Evolutionary conservation across 2,329 filamentous ascomycete genomes (phyloP).

Genomic region (Gnomoniopsis smithogilvyi): DNA sequence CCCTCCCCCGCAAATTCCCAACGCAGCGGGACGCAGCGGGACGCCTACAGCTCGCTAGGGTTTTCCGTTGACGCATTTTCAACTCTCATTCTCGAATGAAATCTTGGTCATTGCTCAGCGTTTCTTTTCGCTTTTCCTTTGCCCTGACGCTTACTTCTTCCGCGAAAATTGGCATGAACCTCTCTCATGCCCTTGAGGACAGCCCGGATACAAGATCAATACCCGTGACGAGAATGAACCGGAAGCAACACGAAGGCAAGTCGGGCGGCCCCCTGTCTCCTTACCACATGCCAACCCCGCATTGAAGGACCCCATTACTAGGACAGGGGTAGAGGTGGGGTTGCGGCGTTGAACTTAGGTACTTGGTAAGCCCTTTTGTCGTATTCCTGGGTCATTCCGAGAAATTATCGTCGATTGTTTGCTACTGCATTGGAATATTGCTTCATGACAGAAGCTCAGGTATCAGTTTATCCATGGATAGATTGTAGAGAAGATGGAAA

Average conservation of each 20-base stretch:
- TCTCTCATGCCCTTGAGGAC: background rate
- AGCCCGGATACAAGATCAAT: background rate
- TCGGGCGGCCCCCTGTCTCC: conserved; percentile 4
- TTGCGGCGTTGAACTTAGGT: too few species aligned
- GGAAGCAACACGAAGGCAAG: conserved; percentile 3
- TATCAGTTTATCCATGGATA: background rate
- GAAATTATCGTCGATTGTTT: background rate
- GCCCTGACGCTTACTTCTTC: background rate
- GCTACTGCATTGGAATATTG: too few species aligned
- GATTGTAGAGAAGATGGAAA: too few species aligned
- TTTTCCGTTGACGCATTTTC: background rate
- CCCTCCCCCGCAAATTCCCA: background rate
- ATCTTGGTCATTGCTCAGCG: background rate
- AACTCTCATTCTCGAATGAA: background rate
- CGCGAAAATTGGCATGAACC: background rate
- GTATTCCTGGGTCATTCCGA: conserved; percentile 1
- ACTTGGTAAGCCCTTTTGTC: too few species aligned
- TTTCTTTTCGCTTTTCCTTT: conserved; percentile 7
- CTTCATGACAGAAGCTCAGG: background rate
- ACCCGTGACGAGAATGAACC: conserved; percentile 13
- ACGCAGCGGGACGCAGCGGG: background rate
- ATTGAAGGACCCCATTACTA: background rate
- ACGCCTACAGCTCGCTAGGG: background rate
- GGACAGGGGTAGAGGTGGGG: too few species aligned
- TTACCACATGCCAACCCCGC: conserved; percentile 10